Base-by-base conservation (phyloP, 305 asterid species). In the Withania somnifera region DNA sequence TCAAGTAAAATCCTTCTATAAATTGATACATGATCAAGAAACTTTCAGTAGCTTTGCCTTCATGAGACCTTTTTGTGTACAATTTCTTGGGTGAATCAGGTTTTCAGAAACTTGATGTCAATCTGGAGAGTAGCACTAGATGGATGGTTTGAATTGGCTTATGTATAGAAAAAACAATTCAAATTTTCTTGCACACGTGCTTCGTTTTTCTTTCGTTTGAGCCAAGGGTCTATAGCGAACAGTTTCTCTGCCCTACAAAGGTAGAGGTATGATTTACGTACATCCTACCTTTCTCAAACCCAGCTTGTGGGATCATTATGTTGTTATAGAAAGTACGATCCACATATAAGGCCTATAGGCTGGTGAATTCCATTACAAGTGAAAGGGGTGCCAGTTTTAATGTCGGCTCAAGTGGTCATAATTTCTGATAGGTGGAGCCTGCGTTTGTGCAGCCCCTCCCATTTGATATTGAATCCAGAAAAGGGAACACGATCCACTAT, bases 281-380 rank as follows among this genome's bases (percentile, higher is more conserved):
- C 38, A 32, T 32, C 38, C 5, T 32, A 1, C 38, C 38, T 32
- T 32, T 6, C 38, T 2, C 38, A 32, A 6, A 2, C 38, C 5
- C 38, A 3, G 5, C 38, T 32, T 32, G 38, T 32, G 38, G 1
- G 38, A 32, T 32, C 5, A 32, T 32, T 3, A 2, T 32, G 38
- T 32, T 32, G 38, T 32, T 42, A 11, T 15, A 42, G 7, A 69
- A 69, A 69, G 13, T 20, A 13, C 2, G 2, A 42, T 22, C 78
- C 36, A 14, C 78, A 34, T 69, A 69, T 78, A 85, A 85, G 86
- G 86, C 82, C 87, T 88, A n/a, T n/a, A 86, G 86, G 85, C 1
- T 85, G 83, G 83, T 22, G 84, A 86, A 78, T 66, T 86, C 79
- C 87, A 85, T 87, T 85, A 85, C 89, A 87, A 89, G 77, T 57